Evolutionary conservation across 306 rosid genomes (phyloP), one percentile per base, ranked within the genome.

Genomic region (Astragalus glycyphyllos): DNA sequence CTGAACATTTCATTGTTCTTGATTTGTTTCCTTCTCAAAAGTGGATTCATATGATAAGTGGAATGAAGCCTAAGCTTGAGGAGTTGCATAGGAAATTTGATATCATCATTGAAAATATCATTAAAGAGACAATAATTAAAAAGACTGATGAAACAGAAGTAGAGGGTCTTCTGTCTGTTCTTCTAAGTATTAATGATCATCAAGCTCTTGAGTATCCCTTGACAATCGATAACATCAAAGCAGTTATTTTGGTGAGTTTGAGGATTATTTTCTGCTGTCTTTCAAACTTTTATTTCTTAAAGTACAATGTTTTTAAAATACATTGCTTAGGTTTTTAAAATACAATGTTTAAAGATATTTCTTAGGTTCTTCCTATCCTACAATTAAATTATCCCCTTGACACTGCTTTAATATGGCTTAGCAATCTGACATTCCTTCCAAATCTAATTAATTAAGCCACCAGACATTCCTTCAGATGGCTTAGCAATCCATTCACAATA

Each of bases 11-110:
- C 4, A 5, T 37, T 29, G 12, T 76, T 14, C 20, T 66, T 16
- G 75, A 65, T 37, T 11, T 81, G 12, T 81, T 70, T 63, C 81
- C 79, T 11, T 81, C 84, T 2, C 54, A 41, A 11, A 59, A 71
- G 4, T 71, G 72, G 69, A 55, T 75, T 7, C 45, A 62, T 9
- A 1, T 56, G 10, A 37, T 75, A 3, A 70, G 51, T 64, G 77
- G 84, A 49, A 44, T 53, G 55, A 71, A 9, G 50, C 23, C 42
- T 17, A 41, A 48, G 29, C 13, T 58, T 16, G 68, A 71, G 16
- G 38, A 48, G 50, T 11, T 81, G 46, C 73, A 70, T 44, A 3
- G 4, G 7, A 11, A 26, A 8, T 49, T 17, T 34, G 84, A 75
- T 38, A 5, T 10, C 29, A 54, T 80, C 38, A 38, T 80, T 46